Conservation (phyloP, 257 asterid genomes). For the Coffea eugenioides region DNA sequence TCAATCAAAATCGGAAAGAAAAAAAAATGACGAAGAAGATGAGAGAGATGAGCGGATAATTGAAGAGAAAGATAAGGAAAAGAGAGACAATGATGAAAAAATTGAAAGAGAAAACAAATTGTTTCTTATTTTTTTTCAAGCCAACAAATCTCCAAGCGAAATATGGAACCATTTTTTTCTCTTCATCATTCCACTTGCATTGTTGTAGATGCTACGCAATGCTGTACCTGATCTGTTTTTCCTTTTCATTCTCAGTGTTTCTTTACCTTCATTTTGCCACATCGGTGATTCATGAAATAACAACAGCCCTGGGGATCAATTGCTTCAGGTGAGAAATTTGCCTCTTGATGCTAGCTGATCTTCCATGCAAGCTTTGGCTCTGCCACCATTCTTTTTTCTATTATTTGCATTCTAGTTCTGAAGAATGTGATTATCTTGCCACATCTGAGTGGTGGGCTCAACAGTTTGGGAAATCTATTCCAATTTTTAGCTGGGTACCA, state of each 20-base stretch:
- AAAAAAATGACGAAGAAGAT: too few species aligned
- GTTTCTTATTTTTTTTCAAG: too few species aligned
- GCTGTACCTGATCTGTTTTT: not conserved
- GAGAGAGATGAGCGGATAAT: too few species aligned
- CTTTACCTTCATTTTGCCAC: constrained; percentile 88
- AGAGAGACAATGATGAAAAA: too few species aligned
- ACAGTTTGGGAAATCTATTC: constrained; percentile 65
- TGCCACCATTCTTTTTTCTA: not conserved
- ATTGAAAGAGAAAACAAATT: too few species aligned
- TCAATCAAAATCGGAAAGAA: too few species aligned
- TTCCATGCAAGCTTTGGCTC: not conserved
- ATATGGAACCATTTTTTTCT: too few species aligned
- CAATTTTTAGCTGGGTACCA: constrained; percentile 83
- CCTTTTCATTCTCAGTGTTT: constrained; percentile 41
- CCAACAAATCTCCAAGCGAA: too few species aligned
- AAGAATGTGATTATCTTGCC: too few species aligned
- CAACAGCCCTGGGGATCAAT: constrained; percentile 82
- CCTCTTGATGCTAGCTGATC: constrained; percentile 11
- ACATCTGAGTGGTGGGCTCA: constrained; percentile 97
- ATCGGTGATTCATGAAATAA: constrained; percentile 86
- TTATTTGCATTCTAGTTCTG: not conserved
- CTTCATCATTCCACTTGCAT: not conserved
- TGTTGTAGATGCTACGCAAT: not conserved
- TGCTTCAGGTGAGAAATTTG: constrained; percentile 80
- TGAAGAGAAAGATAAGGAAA: too few species aligned